Percentiles rank a stretch among this genome's conserved stretches.
Conservation (phyloP, 2,329 filamentous ascomycete genomes). For the Stemphylium lycopersici region DNA sequence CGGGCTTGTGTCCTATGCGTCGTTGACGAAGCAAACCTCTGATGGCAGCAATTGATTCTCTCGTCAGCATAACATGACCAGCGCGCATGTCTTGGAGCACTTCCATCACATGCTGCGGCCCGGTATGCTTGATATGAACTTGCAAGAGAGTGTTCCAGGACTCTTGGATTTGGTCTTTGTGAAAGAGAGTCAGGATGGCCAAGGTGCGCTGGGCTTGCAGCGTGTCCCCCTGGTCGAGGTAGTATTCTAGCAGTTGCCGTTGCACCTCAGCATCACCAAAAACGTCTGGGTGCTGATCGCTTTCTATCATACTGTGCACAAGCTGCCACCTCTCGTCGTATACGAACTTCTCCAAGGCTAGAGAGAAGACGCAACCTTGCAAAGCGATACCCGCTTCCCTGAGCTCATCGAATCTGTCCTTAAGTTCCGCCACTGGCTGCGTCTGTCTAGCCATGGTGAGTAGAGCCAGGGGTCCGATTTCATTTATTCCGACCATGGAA, state of each 20-base stretch:
- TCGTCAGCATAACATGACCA: constrained; percentile 50
- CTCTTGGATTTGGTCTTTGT: constrained; percentile 44
- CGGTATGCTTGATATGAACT: constrained; percentile 41
- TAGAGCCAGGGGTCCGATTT: constrained; percentile 76
- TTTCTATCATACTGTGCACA: constrained; percentile 59
- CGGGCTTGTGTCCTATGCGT: constrained; percentile 45
- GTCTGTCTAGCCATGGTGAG: constrained; percentile 77
- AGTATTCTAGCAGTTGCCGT: constrained; percentile 59
- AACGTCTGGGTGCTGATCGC: constrained; percentile 69
- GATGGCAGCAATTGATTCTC: constrained; percentile 53
- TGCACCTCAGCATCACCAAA: constrained; percentile 64
- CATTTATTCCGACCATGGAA: constrained; percentile 70
- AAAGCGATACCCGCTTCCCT: constrained; percentile 67
- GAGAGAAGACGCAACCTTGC: constrained; percentile 67
- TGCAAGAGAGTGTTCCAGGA: constrained; percentile 58
- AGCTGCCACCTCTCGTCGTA: constrained; percentile 60
- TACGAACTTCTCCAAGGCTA: constrained; percentile 69
- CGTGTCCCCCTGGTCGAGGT: constrained; percentile 59
- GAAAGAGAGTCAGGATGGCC: constrained; percentile 57
- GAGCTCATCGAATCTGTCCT: constrained; percentile 65
- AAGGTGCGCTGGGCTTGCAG: constrained; percentile 62
- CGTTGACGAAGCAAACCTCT: constrained; percentile 49
- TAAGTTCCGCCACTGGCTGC: constrained; percentile 61
- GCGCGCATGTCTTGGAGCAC: constrained; percentile 59
- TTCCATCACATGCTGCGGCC: constrained; percentile 35